These are phyloP conservation scores for Nemania bipapillata DNA, from an alignment of 2,329 filamentous ascomycete genomes.

Conservation along the genomic window DNA sequence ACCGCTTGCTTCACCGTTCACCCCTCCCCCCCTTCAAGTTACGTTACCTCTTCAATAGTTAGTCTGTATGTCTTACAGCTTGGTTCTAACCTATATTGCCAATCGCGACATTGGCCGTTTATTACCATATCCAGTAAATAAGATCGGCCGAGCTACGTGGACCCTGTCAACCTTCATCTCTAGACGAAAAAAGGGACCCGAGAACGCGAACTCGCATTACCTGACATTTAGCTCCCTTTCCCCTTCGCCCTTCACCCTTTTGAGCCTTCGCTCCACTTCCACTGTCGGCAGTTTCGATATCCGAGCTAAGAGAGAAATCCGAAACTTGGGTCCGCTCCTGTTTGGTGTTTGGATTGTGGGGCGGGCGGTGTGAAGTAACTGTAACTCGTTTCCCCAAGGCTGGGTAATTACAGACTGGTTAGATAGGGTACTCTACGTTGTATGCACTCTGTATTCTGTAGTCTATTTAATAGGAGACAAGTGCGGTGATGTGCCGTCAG, in stretches of 20 bases:
- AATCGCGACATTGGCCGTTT: not conserved
- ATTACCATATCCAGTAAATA: slow-evolving; percentile 30
- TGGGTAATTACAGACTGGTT: no score
- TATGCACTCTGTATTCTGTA: no score
- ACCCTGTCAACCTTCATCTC: not conserved
- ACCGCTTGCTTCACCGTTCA: not conserved
- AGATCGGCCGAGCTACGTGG: slow-evolving; percentile 18
- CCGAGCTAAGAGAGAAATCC: slow-evolving; percentile 2
- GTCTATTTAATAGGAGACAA: no score
- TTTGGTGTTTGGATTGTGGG: not conserved
- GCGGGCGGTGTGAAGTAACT: not conserved
- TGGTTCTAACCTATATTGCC: not conserved
- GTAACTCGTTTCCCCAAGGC: not conserved
- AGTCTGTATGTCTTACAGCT: not conserved
- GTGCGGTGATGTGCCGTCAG: no score
- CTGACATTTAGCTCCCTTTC: not conserved
- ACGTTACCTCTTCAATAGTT: not conserved
- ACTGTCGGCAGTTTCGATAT: slow-evolving; percentile 23
- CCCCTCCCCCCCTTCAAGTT: not conserved
- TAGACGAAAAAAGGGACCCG: not conserved
- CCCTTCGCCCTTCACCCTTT: no score
- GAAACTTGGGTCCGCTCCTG: not conserved
- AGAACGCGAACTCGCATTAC: not conserved
- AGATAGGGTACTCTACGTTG: no score
- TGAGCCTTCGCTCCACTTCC: slow-evolving; percentile 1